These are phyloP conservation scores for Medicago ruthenica DNA, from an alignment of 306 rosid genomes.

Conservation along the genomic window DNA sequence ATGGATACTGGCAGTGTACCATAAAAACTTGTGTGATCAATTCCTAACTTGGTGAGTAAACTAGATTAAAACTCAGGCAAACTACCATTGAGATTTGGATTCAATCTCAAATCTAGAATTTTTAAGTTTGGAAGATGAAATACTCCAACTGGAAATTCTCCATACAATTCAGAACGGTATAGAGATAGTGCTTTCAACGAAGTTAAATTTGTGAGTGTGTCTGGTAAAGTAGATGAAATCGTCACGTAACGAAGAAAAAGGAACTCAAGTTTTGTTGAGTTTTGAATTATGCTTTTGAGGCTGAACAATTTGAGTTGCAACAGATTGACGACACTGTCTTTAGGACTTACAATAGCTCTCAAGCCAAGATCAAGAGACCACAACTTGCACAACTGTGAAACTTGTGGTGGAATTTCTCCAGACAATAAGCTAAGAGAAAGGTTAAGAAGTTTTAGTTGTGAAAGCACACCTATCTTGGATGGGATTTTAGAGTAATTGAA, in stretches of 20 bases:
- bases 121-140: conserved; percentile 45
- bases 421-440: background rate
- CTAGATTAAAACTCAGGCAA: conserved; percentile 45
- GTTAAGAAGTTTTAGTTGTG: conserved; percentile 20
- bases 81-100: conserved; percentile 35
- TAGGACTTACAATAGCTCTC: background rate
- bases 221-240: background rate
- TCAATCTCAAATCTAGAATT: background rate
- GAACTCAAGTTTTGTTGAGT: background rate
- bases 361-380: conserved; percentile 8
- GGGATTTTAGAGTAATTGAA: conserved; percentile 48
- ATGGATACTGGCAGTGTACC: conserved; percentile 43
- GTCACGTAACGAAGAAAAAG: background rate
- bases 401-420: conserved; percentile 28
- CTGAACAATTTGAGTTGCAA: conserved; percentile 12
- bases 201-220: conserved; percentile 37
- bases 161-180: background rate
- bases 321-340: background rate
- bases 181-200: conserved; percentile 16
- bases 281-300: conserved; percentile 36
- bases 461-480: conserved; percentile 27
- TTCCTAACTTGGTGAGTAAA: background rate
- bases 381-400: conserved; percentile 36
- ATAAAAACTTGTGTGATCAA: conserved; percentile 11
- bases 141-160: conserved; percentile 42